Evolutionary conservation across 305 asterid species (phyloP).

Genomic region (Ajuga reptans): DNA sequence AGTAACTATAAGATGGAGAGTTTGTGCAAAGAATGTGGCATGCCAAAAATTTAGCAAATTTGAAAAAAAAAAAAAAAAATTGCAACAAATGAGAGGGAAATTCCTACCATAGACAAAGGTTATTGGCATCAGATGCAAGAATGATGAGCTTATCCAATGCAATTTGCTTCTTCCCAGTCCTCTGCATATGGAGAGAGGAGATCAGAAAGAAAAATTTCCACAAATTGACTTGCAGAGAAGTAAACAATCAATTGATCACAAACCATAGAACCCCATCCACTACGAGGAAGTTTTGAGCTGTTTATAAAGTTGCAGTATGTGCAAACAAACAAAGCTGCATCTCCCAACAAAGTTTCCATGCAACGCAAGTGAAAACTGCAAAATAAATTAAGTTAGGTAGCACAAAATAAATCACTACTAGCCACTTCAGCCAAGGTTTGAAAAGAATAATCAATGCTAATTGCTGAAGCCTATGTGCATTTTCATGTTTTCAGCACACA

Average conservation of each 20-base stretch:
- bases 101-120: conserved; percentile 62
- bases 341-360: conserved; percentile 29
- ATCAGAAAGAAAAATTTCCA: conserved; percentile 23
- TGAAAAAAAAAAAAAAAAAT: neutral
- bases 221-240: conserved; percentile 12
- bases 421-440: neutral
- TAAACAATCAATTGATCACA: conserved; percentile 25
- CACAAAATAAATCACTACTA: neutral
- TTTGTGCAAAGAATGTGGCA: neutral
- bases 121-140: conserved; percentile 58
- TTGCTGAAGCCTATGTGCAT: conserved; percentile 9
- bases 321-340: conserved; percentile 41
- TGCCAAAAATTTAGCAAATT: neutral
- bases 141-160: conserved; percentile 45
- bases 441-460: neutral
- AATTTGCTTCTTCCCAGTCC: conserved; percentile 47
- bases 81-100: conserved; percentile 14
- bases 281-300: conserved; percentile 44
- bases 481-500: conserved; percentile 16
- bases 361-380: conserved; percentile 71
- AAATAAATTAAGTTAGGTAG: conserved; percentile 23
- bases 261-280: conserved; percentile 54
- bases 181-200: conserved; percentile 39
- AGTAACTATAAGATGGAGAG: neutral
- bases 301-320: conserved; percentile 48